phyloP scores from a whole-genome alignment of 208 protist species.

The Leishmania mexicana region DNA sequence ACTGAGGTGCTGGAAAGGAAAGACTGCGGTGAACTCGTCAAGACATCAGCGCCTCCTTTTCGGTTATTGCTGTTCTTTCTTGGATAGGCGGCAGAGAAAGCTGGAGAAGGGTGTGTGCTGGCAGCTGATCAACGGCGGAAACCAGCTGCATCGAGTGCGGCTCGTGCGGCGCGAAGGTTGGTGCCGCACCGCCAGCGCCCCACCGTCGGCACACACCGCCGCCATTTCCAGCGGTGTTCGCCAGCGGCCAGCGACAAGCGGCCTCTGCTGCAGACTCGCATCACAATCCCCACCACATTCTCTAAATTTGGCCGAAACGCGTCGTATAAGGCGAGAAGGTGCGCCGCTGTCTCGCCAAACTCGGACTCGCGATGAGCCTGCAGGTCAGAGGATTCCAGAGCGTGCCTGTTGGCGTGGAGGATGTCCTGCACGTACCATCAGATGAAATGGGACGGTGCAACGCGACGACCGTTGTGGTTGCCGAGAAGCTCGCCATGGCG shows the following conservation, averaged over 20 bases:
- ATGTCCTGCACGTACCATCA: constrained; percentile 34
- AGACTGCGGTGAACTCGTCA: too few species aligned
- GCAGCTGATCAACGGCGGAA: neutral
- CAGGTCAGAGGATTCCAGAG: constrained; percentile 19
- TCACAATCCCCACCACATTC: constrained; percentile 18
- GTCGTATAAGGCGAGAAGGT: constrained; percentile 35
- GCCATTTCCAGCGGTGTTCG: constrained; percentile 36
- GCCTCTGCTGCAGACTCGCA: constrained; percentile 10
- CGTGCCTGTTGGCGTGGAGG: constrained; percentile 10
- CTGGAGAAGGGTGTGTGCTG: neutral
- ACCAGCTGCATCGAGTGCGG: neutral
- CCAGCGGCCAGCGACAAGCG: constrained; percentile 28
- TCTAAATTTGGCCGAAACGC: constrained; percentile 23
- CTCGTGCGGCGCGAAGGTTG: neutral
- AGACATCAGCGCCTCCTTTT: neutral
- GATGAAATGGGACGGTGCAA: constrained; percentile 36
- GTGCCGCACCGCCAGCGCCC: neutral
- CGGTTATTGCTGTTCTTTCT: neutral
- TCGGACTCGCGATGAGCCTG: constrained; percentile 24
- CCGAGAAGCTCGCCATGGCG: neutral
- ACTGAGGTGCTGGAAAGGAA: neutral
- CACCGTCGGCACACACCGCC: neutral
- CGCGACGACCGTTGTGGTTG: constrained; percentile 24
- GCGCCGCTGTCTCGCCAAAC: constrained; percentile 31
- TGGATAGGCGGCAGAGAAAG: neutral